These are phyloP conservation scores for Orychophragmus violaceus DNA, from an alignment of 345 rosid genomes.

Conservation along the genomic window DNA sequence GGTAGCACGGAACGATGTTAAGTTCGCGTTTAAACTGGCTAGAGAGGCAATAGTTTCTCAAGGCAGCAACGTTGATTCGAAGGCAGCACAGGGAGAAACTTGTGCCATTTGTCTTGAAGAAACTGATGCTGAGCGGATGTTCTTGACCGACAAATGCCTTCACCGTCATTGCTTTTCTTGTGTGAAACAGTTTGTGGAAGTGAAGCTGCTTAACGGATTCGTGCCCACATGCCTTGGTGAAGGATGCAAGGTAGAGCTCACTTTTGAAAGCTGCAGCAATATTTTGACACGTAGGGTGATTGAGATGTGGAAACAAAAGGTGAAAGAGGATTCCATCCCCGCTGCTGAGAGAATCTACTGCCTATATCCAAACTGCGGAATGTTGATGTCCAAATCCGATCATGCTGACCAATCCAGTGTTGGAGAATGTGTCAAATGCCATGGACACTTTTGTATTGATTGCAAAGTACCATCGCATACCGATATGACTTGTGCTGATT, in stretches of 20 bases:
- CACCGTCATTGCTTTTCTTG: slow-evolving; percentile 65
- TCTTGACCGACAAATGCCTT: slow-evolving; percentile 46
- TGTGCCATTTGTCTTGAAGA: slow-evolving; percentile 59
- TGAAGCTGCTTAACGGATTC: slow-evolving; percentile 48
- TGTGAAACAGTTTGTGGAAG: slow-evolving; percentile 53
- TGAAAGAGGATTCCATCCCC: slow-evolving; percentile 57
- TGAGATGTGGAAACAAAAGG: slow-evolving; percentile 40
- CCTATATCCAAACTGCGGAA: slow-evolving; percentile 63
- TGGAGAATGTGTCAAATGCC: slow-evolving; percentile 52
- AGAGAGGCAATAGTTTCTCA: slow-evolving; percentile 55
- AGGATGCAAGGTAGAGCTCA: slow-evolving; percentile 49
- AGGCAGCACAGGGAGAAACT: slow-evolving; percentile 32
- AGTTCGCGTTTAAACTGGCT: slow-evolving; percentile 52
- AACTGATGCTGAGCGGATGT: slow-evolving; percentile 34
- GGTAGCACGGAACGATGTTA: slow-evolving; percentile 32
- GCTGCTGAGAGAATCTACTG: slow-evolving; percentile 55
- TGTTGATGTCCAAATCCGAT: slow-evolving; percentile 54
- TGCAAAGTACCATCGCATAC: slow-evolving; percentile 79
- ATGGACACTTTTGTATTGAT: slow-evolving; percentile 47
- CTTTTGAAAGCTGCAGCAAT: slow-evolving; percentile 39
- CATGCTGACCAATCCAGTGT: slow-evolving; percentile 27
- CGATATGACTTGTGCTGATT: slow-evolving; percentile 39
- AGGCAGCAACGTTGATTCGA: slow-evolving; percentile 4
- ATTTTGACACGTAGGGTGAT: slow-evolving; percentile 46
- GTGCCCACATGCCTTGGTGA: slow-evolving; percentile 54